Evolutionary conservation across 108 stramenopile species (phyloP).

Genomic region (Heterococcus sp.): DNA sequence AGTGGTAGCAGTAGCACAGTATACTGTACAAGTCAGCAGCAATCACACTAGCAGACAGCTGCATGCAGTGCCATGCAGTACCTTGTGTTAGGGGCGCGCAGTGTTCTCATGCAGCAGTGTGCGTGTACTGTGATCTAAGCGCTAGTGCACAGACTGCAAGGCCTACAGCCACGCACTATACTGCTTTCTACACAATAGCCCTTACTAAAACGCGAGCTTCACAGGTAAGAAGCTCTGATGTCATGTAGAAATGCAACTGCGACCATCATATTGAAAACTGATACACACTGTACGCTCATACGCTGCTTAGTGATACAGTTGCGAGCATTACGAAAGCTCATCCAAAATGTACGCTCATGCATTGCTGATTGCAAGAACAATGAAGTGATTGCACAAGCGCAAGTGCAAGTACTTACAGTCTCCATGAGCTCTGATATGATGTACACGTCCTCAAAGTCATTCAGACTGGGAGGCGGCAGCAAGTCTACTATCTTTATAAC

Average conservation of each 20-base stretch:
- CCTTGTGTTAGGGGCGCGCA: not conserved
- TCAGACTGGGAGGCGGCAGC: conserved; percentile 52
- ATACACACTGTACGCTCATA: too few relatives aligned
- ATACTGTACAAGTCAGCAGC: too few relatives aligned
- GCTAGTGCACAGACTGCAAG: conserved; percentile 54
- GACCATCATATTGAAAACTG: not conserved
- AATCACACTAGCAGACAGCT: too few relatives aligned
- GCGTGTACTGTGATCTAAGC: conserved; percentile 1
- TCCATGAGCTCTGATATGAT: conserved; percentile 97
- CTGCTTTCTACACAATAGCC: too few relatives aligned
- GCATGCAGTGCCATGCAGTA: too few relatives aligned
- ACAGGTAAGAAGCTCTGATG: conserved; percentile 55
- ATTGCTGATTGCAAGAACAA: not conserved
- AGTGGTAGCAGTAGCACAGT: too few relatives aligned
- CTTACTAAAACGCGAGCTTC: too few relatives aligned
- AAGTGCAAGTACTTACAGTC: conserved; percentile 52
- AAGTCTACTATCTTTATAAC: conserved; percentile 46
- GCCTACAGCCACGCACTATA: too few relatives aligned
- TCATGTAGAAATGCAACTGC: conserved; percentile 49
- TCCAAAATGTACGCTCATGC: not conserved
- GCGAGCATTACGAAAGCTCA: too few relatives aligned
- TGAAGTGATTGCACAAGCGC: not conserved
- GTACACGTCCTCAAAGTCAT: conserved; percentile 84
- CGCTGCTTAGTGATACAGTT: too few relatives aligned
- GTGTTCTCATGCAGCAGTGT: not conserved